Conservation (phyloP, 371 early-diverging fungal genomes). For the Haplosporangium sp. region DNA sequence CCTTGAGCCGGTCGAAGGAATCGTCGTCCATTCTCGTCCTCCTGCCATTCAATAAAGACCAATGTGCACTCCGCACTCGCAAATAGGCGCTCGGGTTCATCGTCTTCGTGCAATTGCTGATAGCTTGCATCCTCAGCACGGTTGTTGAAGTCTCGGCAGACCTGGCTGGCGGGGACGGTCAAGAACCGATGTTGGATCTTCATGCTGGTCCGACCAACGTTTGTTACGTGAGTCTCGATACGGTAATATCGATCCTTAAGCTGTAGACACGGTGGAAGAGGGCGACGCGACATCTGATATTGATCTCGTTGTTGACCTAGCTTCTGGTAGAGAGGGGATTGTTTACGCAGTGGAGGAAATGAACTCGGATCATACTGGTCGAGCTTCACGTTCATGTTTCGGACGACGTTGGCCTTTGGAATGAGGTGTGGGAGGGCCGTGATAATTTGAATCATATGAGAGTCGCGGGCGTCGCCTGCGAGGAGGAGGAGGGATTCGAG, state of each 20-base stretch:
- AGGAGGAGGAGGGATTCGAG: conserved; percentile 39
- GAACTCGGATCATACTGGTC: conserved; percentile 10
- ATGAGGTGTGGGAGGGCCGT: conserved; percentile 12
- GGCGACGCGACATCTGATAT: neutral
- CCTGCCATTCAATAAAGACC: conserved; percentile 24
- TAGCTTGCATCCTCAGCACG: conserved; percentile 25
- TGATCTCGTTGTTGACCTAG: neutral
- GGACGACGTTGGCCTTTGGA: conserved; percentile 16
- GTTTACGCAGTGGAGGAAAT: neutral
- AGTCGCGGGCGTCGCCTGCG: conserved; percentile 26
- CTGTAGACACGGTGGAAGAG: conserved; percentile 3
- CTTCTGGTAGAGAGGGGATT: too few species aligned
- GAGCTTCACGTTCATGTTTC: conserved; percentile 23
- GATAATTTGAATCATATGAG: conserved; percentile 12
- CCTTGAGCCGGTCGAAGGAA: conserved; percentile 6
- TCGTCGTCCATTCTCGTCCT: conserved; percentile 19
- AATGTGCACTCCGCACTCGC: conserved; percentile 19
- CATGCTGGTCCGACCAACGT: conserved; percentile 28
- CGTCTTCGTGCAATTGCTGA: conserved; percentile 2
- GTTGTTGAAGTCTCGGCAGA: conserved; percentile 27
- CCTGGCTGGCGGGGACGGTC: conserved; percentile 32
- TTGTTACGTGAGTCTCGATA: conserved; percentile 12
- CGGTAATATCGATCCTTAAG: conserved; percentile 5
- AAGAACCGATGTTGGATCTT: conserved; percentile 22
- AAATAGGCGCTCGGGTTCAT: conserved; percentile 26